Evolutionary conservation across 805 yeast species (phyloP).

Genomic region (Barnettozyma botsteinii): DNA sequence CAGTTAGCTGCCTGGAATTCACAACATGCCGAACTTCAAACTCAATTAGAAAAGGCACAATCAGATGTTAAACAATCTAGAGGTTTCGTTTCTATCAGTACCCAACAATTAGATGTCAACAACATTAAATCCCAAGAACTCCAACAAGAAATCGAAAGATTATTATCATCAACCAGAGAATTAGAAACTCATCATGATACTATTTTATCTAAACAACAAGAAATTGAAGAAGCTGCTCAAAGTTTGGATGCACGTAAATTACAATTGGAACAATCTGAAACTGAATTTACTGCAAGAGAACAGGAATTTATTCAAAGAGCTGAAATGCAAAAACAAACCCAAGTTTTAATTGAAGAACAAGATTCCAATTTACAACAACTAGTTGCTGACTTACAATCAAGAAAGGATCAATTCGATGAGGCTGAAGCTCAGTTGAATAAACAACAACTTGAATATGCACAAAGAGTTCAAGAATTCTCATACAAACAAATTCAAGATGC

Average conservation of each 20-base stretch:
- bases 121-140: slow-evolving; percentile 43
- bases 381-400: slow-evolving; percentile 30
- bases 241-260: slow-evolving; percentile 29
- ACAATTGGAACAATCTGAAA: slow-evolving; percentile 14
- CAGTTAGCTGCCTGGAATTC: slow-evolving; percentile 61
- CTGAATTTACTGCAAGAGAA: slow-evolving; percentile 17
- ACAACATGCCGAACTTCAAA: slow-evolving; percentile 54
- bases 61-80: slow-evolving; percentile 55
- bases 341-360: slow-evolving; percentile 31
- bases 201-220: slow-evolving; percentile 31
- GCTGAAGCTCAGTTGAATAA: slow-evolving; percentile 36
- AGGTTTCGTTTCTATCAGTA: slow-evolving; percentile 57
- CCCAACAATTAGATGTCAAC: slow-evolving; percentile 64
- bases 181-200: slow-evolving; percentile 34
- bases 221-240: slow-evolving; percentile 34
- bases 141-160: slow-evolving; percentile 36
- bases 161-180: slow-evolving; percentile 28
- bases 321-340: slow-evolving; percentile 32
- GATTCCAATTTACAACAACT: slow-evolving; percentile 31
- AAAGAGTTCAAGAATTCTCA: slow-evolving; percentile 33
- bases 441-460: slow-evolving; percentile 33
- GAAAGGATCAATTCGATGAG: slow-evolving; percentile 32
- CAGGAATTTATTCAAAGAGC: slow-evolving; percentile 29
- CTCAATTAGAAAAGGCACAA: slow-evolving; percentile 46
- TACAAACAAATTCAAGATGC: slow-evolving; percentile 34